phyloP scores from a whole-genome alignment of 1,284 basidiomycete genomes.

The Afroboletus lepidellus region DNA sequence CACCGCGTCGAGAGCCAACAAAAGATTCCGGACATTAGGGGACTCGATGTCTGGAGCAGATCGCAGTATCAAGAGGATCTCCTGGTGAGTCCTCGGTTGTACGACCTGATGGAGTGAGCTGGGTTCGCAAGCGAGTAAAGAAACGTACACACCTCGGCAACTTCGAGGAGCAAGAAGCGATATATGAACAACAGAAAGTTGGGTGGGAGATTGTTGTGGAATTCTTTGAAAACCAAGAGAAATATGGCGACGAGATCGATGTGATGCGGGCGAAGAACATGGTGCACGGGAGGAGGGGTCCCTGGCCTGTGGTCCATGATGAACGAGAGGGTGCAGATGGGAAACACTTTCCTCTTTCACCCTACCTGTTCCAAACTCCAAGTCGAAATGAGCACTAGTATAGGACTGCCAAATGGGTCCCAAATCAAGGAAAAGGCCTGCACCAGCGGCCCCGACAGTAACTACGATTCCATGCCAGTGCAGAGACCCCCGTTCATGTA shows the following conservation, averaged over 20 bases:
- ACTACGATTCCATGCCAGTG: constrained; percentile 2
- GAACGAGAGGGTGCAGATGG: constrained; percentile 1
- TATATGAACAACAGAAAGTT: constrained; percentile 61
- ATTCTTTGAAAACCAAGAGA: constrained; percentile 57
- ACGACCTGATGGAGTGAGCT: constrained; percentile 34
- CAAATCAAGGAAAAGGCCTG: constrained; percentile 34
- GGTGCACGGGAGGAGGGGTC: constrained; percentile 54
- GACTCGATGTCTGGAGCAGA: constrained; percentile 28
- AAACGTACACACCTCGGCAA: constrained; percentile 42
- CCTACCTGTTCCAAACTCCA: not conserved
- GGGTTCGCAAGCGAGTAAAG: not conserved
- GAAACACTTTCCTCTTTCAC: constrained; percentile 30
- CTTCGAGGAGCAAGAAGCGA: constrained; percentile 60
- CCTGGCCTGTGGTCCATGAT: constrained; percentile 31
- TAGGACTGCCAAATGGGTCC: constrained; percentile 20
- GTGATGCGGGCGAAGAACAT: constrained; percentile 71
- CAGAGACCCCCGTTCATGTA: not conserved
- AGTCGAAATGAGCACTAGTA: too few species aligned
- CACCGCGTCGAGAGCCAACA: constrained; percentile 40
- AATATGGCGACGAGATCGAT: constrained; percentile 63
- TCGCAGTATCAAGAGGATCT: constrained; percentile 35
- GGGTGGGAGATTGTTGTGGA: constrained; percentile 50
- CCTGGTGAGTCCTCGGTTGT: constrained; percentile 40
- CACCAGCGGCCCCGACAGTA: constrained; percentile 35
- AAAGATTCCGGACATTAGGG: constrained; percentile 32